phyloP scores from a whole-genome alignment of 2,329 filamentous ascomycete genomes.

The Talaromyces funiculosus region DNA sequence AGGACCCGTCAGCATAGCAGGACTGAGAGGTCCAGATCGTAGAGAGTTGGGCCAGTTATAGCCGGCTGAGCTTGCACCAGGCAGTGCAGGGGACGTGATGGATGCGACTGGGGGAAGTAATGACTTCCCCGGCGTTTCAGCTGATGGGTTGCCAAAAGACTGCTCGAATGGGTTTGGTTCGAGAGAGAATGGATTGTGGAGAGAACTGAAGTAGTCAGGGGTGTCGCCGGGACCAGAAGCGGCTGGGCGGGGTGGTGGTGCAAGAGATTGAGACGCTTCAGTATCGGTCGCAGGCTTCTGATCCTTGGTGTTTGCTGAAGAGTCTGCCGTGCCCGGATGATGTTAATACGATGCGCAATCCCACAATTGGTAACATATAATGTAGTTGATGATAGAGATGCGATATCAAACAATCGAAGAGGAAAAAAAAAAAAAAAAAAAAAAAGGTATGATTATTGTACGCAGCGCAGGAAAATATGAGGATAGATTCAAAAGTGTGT shows the following conservation, averaged over 20 bases:
- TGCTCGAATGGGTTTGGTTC: conserved; percentile 97
- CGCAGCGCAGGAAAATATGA: neutral
- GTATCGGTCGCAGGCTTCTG: conserved; percentile 24
- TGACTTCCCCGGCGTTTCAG: conserved; percentile 74
- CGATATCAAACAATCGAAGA: neutral
- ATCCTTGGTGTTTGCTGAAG: conserved; percentile 26
- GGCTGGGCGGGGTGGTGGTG: conserved; percentile 60
- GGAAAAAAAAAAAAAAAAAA: too few species aligned
- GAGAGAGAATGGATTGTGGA: conserved; percentile 50
- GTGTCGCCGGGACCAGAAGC: conserved; percentile 51
- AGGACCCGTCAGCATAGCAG: conserved; percentile 91
- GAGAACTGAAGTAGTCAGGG: conserved; percentile 64
- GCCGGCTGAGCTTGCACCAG: conserved; percentile 64
- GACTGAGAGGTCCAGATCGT: conserved; percentile 86
- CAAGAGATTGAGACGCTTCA: conserved; percentile 53
- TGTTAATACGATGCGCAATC: neutral
- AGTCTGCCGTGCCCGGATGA: conserved; percentile 1
- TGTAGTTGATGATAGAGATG: neutral
- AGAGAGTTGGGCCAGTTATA: conserved; percentile 83
- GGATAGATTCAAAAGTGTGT: neutral
- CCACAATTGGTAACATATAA: neutral
- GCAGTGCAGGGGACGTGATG: conserved; percentile 81
- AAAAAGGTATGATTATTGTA: neutral
- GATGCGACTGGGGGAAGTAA: conserved; percentile 85
- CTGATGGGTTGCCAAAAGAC: conserved; percentile 66